Percentiles rank a stretch among this genome's conserved stretches.
These are phyloP conservation scores for Cystofilobasidium capitatum DNA, from an alignment of 768 basidiomycete genomes.

Conservation along the genomic window DNA sequence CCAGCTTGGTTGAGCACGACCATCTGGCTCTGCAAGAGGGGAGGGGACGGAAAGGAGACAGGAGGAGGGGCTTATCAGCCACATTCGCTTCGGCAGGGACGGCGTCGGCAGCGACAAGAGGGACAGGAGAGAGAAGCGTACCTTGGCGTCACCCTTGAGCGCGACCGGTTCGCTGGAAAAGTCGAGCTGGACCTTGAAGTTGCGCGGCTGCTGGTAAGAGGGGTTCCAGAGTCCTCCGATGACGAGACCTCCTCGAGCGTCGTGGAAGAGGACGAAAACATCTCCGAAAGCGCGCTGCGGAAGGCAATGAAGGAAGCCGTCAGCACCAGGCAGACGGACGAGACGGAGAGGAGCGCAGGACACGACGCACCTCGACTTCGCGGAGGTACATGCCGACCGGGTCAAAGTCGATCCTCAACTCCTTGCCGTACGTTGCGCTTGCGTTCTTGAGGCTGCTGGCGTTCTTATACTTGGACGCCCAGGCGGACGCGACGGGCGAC, in stretches of 20 bases:
- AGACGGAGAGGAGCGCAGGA: constrained; percentile 5
- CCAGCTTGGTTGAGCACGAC: constrained; percentile 60
- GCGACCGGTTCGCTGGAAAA: constrained; percentile 59
- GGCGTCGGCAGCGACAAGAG: not conserved
- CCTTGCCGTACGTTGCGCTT: constrained; percentile 35
- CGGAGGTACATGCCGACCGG: constrained; percentile 57
- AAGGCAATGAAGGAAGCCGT: not conserved
- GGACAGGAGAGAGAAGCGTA: not conserved
- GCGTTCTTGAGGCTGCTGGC: constrained; percentile 45
- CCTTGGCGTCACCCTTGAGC: constrained; percentile 36
- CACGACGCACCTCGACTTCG: constrained; percentile 59
- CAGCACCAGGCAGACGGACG: constrained; percentile 12
- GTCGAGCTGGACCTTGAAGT: constrained; percentile 72
- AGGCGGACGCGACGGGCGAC: constrained; percentile 45
- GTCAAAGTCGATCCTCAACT: constrained; percentile 61
- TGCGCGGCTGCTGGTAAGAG: constrained; percentile 40
- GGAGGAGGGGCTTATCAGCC: too few species aligned
- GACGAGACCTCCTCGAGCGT: constrained; percentile 63
- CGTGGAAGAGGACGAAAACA: constrained; percentile 73
- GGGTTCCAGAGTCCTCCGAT: constrained; percentile 87
- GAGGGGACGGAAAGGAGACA: not conserved
- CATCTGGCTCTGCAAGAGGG: constrained; percentile 48
- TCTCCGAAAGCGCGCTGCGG: constrained; percentile 61
- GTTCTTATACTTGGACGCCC: constrained; percentile 44
- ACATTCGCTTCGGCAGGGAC: constrained; percentile 1